Evolutionary conservation across 2,329 filamentous ascomycete species (phyloP).

Genomic region (Penicillium sp.): DNA sequence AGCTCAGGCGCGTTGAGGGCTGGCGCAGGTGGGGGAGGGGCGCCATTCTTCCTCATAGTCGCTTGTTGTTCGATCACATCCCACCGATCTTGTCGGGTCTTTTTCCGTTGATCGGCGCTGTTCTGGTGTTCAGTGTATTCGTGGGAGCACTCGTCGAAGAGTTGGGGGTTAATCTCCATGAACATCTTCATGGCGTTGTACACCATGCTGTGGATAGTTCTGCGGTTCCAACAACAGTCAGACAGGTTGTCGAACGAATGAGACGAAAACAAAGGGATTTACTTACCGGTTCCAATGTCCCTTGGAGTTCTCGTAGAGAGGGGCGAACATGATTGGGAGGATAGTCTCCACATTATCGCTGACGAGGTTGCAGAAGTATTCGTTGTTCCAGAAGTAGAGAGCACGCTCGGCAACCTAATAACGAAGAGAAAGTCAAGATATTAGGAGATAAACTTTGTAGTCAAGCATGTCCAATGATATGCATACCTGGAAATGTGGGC

Average conservation of each 20-base stretch:
- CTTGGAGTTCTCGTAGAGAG: slow-evolving; percentile 98
- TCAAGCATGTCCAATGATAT: neutral
- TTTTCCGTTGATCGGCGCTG: slow-evolving; percentile 82
- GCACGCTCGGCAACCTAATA: slow-evolving; percentile 85
- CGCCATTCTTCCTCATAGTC: slow-evolving; percentile 66
- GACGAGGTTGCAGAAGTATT: slow-evolving; percentile 99
- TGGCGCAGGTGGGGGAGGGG: slow-evolving; percentile 46
- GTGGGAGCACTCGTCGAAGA: slow-evolving; percentile 98
- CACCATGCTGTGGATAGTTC: slow-evolving; percentile 99
- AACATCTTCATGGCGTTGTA: slow-evolving; percentile 99
- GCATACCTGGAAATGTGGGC: slow-evolving; percentile 88
- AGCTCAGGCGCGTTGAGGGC: slow-evolving; percentile 53
- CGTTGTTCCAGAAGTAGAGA: slow-evolving; percentile 99
- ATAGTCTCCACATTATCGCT: slow-evolving; percentile 99
- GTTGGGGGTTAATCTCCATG: slow-evolving; percentile 98
- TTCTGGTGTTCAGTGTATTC: slow-evolving; percentile 98
- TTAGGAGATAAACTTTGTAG: neutral
- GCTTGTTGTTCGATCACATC: slow-evolving; percentile 82
- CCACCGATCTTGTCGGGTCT: slow-evolving; percentile 85
- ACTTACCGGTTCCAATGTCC: slow-evolving; percentile 96
- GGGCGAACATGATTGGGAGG: slow-evolving; percentile 98
- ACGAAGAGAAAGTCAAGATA: neutral
- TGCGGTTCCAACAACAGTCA: slow-evolving; percentile 53
- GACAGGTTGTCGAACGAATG: neutral
- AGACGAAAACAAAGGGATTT: neutral